Conservation (phyloP, 257 asterid genomes). For the Nicotiana otophora region DNA sequence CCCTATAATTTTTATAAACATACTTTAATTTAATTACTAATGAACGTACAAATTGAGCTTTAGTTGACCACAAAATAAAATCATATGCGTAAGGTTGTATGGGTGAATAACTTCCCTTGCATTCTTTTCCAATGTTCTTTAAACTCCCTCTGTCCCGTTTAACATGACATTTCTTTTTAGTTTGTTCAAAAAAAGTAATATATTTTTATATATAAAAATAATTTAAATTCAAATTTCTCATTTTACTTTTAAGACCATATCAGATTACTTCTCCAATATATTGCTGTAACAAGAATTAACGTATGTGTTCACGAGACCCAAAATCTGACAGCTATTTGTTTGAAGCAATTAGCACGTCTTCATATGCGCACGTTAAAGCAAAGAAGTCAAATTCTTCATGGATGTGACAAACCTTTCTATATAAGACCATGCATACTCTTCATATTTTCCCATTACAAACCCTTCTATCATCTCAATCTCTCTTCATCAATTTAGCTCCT, state of each 20-base stretch:
- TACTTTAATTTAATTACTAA: too few relatives aligned
- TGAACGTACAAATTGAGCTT: not conserved
- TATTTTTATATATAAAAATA: too few relatives aligned
- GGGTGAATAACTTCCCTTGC: not conserved
- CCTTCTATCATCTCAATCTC: not conserved
- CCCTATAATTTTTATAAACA: too few relatives aligned
- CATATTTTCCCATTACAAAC: constrained; percentile 9
- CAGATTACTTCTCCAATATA: not conserved
- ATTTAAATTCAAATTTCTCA: too few relatives aligned
- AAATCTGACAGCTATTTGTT: not conserved
- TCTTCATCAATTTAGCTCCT: not conserved
- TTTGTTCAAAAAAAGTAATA: too few relatives aligned
- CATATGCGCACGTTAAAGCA: not conserved
- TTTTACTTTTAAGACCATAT: too few relatives aligned
- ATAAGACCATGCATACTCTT: constrained; percentile 19
- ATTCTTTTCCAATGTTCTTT: not conserved
- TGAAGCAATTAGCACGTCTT: not conserved
- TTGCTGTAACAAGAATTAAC: constrained; percentile 27
- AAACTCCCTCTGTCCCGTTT: too few relatives aligned
- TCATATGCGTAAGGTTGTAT: not conserved
- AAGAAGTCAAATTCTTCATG: not conserved
- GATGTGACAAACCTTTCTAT: constrained; percentile 27
- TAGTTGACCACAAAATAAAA: not conserved
- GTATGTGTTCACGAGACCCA: constrained; percentile 7
- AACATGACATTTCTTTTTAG: too few relatives aligned